Conservation (phyloP, 2,329 filamentous ascomycete genomes). For the Aspergillus udagawae region DNA sequence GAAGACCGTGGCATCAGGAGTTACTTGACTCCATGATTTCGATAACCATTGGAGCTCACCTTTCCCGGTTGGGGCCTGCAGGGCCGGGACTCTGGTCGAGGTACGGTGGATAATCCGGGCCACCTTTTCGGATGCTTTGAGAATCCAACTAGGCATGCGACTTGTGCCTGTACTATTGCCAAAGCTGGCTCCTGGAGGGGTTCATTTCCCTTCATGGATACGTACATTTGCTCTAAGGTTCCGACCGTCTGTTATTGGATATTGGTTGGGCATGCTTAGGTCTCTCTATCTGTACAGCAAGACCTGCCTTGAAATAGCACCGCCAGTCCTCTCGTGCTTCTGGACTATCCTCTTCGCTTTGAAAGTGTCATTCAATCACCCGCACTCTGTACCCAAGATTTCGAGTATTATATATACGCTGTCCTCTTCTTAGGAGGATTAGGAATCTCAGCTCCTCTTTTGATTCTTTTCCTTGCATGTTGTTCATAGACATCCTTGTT, state of each 20-base stretch:
- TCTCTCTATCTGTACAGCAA: neutral
- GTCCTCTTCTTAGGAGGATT: neutral
- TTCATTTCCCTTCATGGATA: conserved; percentile 7
- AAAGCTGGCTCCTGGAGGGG: conserved; percentile 11
- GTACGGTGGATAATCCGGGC: conserved; percentile 8
- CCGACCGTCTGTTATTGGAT: conserved; percentile 14
- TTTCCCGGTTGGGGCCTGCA: conserved; percentile 9
- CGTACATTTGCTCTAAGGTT: conserved; percentile 9
- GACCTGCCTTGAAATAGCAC: neutral
- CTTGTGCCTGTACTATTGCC: conserved; percentile 11
- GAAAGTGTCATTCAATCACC: conserved; percentile 1
- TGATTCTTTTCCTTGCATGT: neutral
- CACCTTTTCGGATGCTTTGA: conserved; percentile 5
- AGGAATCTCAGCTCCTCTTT: neutral
- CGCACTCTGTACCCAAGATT: conserved; percentile 7
- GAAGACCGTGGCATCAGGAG: conserved; percentile 11
- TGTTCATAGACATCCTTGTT: neutral
- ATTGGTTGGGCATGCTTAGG: conserved; percentile 13
- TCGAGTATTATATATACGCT: neutral
- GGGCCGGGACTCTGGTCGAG: conserved; percentile 6
- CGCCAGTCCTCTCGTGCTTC: neutral
- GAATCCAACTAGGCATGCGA: conserved; percentile 11
- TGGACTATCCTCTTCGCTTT: conserved; percentile 1
- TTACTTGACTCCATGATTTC: neutral
- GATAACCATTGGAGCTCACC: neutral